A percentile compares a stretch with the other conserved stretches of the same genome.
phyloP scores from a whole-genome alignment of 1,284 basidiomycete species.

The Trametes sp. region DNA sequence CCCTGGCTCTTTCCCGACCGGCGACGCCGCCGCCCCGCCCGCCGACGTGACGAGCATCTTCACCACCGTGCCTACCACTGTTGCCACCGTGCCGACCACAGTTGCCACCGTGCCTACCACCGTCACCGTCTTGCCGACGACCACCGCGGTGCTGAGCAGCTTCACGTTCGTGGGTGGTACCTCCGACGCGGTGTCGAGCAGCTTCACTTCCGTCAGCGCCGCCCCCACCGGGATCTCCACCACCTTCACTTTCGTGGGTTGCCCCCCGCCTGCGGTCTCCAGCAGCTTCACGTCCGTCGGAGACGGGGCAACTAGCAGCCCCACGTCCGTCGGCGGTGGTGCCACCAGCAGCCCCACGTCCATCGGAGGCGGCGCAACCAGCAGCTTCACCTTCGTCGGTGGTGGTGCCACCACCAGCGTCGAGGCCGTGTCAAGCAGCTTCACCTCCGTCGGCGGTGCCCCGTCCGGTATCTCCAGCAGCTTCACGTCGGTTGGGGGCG shows the following conservation, averaged over 20 bases:
- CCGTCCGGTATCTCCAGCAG: neutral
- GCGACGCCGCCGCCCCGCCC: neutral
- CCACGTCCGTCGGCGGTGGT: neutral
- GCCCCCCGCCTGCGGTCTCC: neutral
- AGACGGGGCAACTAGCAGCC: neutral
- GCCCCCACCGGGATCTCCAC: neutral
- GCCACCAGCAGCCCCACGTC: neutral
- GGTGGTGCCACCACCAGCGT: neutral
- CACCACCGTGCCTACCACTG: neutral
- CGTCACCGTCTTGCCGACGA: neutral
- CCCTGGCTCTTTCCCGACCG: slow-evolving; percentile 2
- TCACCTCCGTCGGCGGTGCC: neutral
- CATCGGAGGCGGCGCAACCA: neutral
- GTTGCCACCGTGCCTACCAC: neutral
- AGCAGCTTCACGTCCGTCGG: neutral
- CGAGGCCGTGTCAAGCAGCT: neutral
- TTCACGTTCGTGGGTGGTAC: neutral
- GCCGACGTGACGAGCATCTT: neutral
- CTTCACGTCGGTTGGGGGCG: neutral
- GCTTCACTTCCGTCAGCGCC: neutral
- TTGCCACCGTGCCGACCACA: neutral
- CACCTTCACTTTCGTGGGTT: neutral
- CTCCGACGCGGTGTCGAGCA: neutral
- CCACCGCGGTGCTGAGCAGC: neutral
- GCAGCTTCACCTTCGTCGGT: neutral